Evolutionary conservation across 1,139 yeast genomes (phyloP).

Genomic region (Kodamaea plutei): DNA sequence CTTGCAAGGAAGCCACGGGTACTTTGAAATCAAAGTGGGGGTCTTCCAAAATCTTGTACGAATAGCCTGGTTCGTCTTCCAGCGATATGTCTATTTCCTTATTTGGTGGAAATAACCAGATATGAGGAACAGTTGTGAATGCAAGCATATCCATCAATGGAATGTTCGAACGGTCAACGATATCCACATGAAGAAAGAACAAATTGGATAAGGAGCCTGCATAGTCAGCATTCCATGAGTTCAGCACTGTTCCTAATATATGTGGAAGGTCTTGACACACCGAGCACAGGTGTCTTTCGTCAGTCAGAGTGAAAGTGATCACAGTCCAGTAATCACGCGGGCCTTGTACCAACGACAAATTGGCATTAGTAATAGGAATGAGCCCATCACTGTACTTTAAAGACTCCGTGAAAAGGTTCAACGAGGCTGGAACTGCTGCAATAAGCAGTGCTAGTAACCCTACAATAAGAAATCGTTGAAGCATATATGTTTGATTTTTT

Average conservation of each 20-base stretch:
- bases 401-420: constrained; percentile 13
- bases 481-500: constrained; percentile 1
- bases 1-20: constrained; percentile 22
- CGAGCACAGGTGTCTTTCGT: constrained; percentile 33
- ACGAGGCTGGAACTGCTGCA: constrained; percentile 2
- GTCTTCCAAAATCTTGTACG: constrained; percentile 21
- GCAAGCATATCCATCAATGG: constrained; percentile 35
- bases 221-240: constrained; percentile 42
- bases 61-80: constrained; percentile 5
- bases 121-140: constrained; percentile 53
- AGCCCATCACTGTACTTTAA: constrained; percentile 17
- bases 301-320: constrained; percentile 42
- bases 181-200: constrained; percentile 51
- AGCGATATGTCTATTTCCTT: constrained; percentile 3
- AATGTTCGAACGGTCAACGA: constrained; percentile 34
- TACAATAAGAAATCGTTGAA: constrained; percentile 1
- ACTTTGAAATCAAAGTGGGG: constrained; percentile 30
- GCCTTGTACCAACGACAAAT: constrained; percentile 30
- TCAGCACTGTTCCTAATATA: constrained; percentile 36
- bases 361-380: constrained; percentile 28
- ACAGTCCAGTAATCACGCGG: constrained; percentile 40
- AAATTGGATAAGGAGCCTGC: constrained; percentile 30
- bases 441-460: constrained; percentile 1
- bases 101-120: constrained; percentile 61
- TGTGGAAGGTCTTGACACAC: constrained; percentile 40